Percentiles rank a stretch among this genome's conserved stretches.
These are phyloP conservation scores for Tylopilus felleus DNA, from an alignment of 768 basidiomycete genomes.

Conservation along the genomic window DNA sequence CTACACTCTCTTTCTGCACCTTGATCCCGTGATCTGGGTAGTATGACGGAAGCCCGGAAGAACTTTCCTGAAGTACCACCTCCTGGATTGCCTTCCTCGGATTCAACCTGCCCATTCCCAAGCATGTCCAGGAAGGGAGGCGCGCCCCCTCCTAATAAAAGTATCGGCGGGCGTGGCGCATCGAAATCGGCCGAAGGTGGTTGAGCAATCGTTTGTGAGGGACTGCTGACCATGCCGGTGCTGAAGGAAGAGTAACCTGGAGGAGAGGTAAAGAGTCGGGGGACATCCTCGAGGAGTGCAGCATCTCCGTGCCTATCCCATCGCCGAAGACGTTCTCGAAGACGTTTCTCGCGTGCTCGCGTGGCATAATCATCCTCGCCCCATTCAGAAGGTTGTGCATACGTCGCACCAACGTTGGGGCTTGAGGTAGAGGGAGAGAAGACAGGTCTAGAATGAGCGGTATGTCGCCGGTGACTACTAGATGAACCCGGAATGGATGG, in stretches of 20 bases:
- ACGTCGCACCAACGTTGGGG: slow-evolving; percentile 18
- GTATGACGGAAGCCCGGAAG: slow-evolving; percentile 67
- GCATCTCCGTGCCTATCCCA: slow-evolving; percentile 67
- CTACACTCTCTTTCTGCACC: slow-evolving; percentile 54
- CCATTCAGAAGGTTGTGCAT: slow-evolving; percentile 43
- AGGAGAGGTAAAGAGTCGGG: slow-evolving; percentile 42
- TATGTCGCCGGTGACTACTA: slow-evolving; percentile 12
- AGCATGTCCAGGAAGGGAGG: slow-evolving; percentile 28
- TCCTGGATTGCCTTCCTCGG: slow-evolving; percentile 16
- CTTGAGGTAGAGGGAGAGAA: slow-evolving; percentile 33
- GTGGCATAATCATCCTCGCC: slow-evolving; percentile 65
- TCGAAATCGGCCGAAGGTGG: slow-evolving; percentile 28
- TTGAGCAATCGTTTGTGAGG: slow-evolving; percentile 22
- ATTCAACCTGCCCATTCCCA: slow-evolving; percentile 13
- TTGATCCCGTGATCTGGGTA: slow-evolving; percentile 58
- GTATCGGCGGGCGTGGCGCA: slow-evolving; percentile 21
- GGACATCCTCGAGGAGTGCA: slow-evolving; percentile 60
- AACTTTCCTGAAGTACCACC: slow-evolving; percentile 35
- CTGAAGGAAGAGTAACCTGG: slow-evolving; percentile 7
- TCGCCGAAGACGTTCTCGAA: slow-evolving; percentile 64
- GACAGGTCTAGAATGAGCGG: slow-evolving; percentile 19
- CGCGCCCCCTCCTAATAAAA: slow-evolving; percentile 22
- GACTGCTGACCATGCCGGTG: not conserved
- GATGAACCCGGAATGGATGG: not conserved
- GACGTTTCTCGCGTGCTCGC: slow-evolving; percentile 65